Conservation (phyloP, 257 asterid species). For the Salvia rosmarinus region DNA sequence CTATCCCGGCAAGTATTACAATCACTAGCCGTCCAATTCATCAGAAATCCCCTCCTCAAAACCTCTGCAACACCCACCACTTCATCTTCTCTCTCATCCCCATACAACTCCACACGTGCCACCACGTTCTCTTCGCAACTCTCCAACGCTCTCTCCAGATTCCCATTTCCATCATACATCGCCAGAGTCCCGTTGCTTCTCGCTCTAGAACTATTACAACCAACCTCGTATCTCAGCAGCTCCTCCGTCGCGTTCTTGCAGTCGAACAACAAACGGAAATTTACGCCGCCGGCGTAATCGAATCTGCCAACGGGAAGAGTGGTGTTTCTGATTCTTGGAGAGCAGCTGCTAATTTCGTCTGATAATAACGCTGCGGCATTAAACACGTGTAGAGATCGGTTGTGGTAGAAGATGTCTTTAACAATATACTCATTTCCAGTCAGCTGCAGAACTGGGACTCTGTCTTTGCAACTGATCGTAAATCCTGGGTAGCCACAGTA, state of each 20-base stretch:
- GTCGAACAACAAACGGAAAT: constrained; percentile 46
- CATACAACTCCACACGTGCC: constrained; percentile 50
- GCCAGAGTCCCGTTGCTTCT: constrained; percentile 36
- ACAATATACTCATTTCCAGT: constrained; percentile 41
- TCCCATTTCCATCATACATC: constrained; percentile 35
- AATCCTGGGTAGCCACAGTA: constrained; percentile 58
- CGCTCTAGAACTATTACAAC: constrained; percentile 30
- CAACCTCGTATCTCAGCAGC: constrained; percentile 28
- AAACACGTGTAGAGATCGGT: constrained; percentile 29
- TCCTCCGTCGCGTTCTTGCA: constrained; percentile 31
- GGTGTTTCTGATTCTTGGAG: constrained; percentile 41
- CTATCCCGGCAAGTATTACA: constrained; percentile 47
- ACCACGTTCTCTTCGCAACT: constrained; percentile 43
- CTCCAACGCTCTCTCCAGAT: constrained; percentile 35
- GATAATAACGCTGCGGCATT: constrained; percentile 33
- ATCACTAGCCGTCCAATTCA: constrained; percentile 54
- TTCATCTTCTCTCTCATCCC: constrained; percentile 17
- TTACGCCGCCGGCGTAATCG: background rate
- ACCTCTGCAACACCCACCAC: constrained; percentile 30
- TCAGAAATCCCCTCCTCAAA: constrained; percentile 54
- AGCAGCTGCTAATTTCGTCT: constrained; percentile 16
- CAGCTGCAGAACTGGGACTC: constrained; percentile 42
- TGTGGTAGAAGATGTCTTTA: constrained; percentile 39
- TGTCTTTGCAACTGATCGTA: constrained; percentile 34
- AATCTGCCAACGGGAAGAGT: no score